Evolutionary conservation across 2,329 filamentous ascomycete species (phyloP).

Genomic region (Hymenoscyphus albidus): DNA sequence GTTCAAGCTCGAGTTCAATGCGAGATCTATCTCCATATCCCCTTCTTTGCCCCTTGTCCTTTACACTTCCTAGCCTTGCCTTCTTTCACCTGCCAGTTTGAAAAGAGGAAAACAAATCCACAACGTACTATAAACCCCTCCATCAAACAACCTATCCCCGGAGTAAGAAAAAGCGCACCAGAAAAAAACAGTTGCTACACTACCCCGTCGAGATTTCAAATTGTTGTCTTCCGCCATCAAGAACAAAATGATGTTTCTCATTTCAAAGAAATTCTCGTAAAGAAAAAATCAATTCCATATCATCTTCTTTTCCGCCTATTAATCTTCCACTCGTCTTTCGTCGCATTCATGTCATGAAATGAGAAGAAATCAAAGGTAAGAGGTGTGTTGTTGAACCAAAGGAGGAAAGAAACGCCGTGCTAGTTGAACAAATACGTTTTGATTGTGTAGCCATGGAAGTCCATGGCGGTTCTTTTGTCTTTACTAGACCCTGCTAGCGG

Average conservation of each 20-base stretch:
- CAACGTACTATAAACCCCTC: background rate
- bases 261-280: background rate
- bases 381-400: slow-evolving; percentile 7
- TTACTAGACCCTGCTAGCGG: slow-evolving; percentile 22
- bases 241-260: slow-evolving; percentile 8
- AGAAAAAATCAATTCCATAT: slow-evolving; percentile 8
- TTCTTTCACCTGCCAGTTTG: background rate
- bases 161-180: slow-evolving; percentile 15
- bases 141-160: slow-evolving; percentile 20
- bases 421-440: slow-evolving; percentile 26
- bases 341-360: slow-evolving; percentile 12
- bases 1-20: slow-evolving; percentile 1
- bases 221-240: background rate
- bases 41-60: background rate
- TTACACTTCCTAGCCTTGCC: too few species aligned
- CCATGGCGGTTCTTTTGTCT: slow-evolving; percentile 18
- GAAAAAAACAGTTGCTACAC: slow-evolving; percentile 13
- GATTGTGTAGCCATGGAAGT: slow-evolving; percentile 12
- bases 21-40: slow-evolving; percentile 17
- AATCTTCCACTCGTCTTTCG: slow-evolving; percentile 14
- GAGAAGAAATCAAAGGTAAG: slow-evolving; percentile 9
- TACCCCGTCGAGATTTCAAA: slow-evolving; percentile 27
- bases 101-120: background rate
- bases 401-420: slow-evolving; percentile 22
- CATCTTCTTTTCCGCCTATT: slow-evolving; percentile 9